These are phyloP conservation scores for Exophiala mesophila DNA, from an alignment of 2,329 filamentous ascomycete genomes.

Conservation along the genomic window DNA sequence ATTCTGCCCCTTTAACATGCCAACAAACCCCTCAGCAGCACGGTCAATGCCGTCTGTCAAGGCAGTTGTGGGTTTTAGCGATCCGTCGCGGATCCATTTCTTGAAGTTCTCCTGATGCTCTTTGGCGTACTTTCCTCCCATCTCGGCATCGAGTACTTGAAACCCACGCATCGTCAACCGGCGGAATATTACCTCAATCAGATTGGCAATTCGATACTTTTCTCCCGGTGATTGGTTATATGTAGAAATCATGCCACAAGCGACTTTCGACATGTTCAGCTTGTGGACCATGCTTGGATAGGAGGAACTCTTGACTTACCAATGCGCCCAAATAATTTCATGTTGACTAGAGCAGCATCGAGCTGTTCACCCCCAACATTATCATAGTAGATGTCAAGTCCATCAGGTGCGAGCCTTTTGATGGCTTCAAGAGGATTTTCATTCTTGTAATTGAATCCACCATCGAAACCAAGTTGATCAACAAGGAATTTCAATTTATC, in stretches of 20 bases:
- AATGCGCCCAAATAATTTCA: slow-evolving; percentile 64
- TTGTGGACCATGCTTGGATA: too few species aligned
- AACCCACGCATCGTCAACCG: slow-evolving; percentile 67
- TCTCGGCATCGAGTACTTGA: slow-evolving; percentile 62
- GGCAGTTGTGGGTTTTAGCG: slow-evolving; percentile 63
- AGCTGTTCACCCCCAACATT: slow-evolving; percentile 64
- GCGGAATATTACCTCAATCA: slow-evolving; percentile 61
- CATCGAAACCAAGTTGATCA: slow-evolving; percentile 65
- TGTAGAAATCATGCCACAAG: slow-evolving; percentile 59
- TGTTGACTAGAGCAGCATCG: slow-evolving; percentile 54
- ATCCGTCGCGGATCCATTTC: slow-evolving; percentile 71
- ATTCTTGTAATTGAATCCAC: slow-evolving; percentile 82
- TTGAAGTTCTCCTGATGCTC: slow-evolving; percentile 73
- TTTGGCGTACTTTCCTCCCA: slow-evolving; percentile 60
- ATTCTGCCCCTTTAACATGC: slow-evolving; percentile 71
- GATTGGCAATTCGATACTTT: slow-evolving; percentile 61
- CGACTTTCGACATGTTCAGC: slow-evolving; percentile 31
- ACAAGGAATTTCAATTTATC: slow-evolving; percentile 71
- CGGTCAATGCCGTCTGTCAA: slow-evolving; percentile 74
- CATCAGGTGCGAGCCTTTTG: slow-evolving; percentile 64
- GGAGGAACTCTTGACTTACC: too few species aligned
- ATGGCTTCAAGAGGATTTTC: slow-evolving; percentile 66
- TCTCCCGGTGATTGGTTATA: slow-evolving; percentile 62
- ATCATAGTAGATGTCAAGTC: slow-evolving; percentile 78
- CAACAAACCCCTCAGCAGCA: slow-evolving; percentile 66